Conservation (phyloP, 805 yeast species). For the Diddensiella santjacobensis region DNA sequence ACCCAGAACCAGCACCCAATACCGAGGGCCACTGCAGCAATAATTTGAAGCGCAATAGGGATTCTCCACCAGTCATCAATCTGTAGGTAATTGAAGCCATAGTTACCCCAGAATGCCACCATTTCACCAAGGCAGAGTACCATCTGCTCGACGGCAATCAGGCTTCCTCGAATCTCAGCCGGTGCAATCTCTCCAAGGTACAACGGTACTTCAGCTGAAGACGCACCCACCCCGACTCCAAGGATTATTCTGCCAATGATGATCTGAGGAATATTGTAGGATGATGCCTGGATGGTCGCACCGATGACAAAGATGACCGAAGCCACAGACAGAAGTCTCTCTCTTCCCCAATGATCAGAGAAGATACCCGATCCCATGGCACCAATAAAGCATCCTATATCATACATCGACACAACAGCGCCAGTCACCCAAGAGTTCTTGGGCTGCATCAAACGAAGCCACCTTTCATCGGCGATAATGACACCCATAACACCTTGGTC, state of each 20-base stretch:
- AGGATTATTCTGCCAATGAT: conserved; percentile 60
- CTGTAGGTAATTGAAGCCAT: conserved; percentile 13
- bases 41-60: conserved; percentile 60
- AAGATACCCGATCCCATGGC: conserved; percentile 44
- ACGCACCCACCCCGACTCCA: conserved; percentile 74
- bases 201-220: conserved; percentile 71
- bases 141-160: conserved; percentile 22
- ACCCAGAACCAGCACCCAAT: conserved; percentile 41
- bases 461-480: conserved; percentile 56
- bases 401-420: conserved; percentile 48
- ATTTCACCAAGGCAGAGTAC: conserved; percentile 14
- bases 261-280: conserved; percentile 42
- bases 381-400: conserved; percentile 45
- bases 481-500: conserved; percentile 78
- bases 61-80: conserved; percentile 26
- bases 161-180: conserved; percentile 59
- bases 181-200: conserved; percentile 71
- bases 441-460: conserved; percentile 35
- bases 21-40: conserved; percentile 36
- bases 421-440: conserved; percentile 45
- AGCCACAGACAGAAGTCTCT: conserved; percentile 75
- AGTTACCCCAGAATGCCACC: conserved; percentile 17
- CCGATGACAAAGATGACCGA: conserved; percentile 81
- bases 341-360: conserved; percentile 84
- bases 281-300: conserved; percentile 54